Base-by-base conservation (phyloP, 208 protist genomes). In the Herpetomonas samuelpessoai region DNA sequence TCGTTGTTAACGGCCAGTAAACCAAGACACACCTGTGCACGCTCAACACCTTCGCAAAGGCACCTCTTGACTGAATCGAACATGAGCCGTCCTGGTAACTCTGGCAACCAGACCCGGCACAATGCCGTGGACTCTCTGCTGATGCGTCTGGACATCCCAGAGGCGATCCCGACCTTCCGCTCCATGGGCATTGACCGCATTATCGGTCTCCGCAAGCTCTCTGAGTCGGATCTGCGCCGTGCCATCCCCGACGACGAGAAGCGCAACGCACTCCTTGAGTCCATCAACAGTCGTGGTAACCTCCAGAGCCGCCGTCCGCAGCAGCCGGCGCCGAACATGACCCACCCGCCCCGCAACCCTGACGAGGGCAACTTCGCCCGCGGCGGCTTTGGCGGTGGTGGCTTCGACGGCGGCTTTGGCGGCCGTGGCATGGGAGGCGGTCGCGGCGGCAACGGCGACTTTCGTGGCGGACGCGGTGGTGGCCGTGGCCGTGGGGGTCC, bases 101-200 rank as follows among this genome's bases (percentile, higher is more conserved):
- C 26, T 29, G 10, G 31, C 19, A 49, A 50, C 35, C 35, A 41
- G 35, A 48, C 4, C 44, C 61, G 68, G 57, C 73, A 69, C 39
- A 74, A 74, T 45, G 62, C 90, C 48, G 76, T 96, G 63, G 86
- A 92, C 21, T 31, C 81, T n/a, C 64, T 96, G 22, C 72, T 96
- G 31, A 67, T 63, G 35, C 83, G 86, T 30, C 83, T 96, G n/a
- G 62, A 82, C 48, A 79, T 96, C 55, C 28, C 76, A 30, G 76
- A 91, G n/a, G 31, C 57, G 28, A 92, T 92, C 65, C 76, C 78
- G 19, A 76, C 67, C 27, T 92, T 96, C 47, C 67, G 76, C 58
- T 76, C 77, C 30, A 83, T 83, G 71, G 78, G 78, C 25, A 58
- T 96, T 38, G 81, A 87, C 24, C 82, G 83, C 19, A 72, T 94